Evolutionary conservation across 306 rosid genomes (phyloP).

Genomic region (Styphnolobium japonicum): DNA sequence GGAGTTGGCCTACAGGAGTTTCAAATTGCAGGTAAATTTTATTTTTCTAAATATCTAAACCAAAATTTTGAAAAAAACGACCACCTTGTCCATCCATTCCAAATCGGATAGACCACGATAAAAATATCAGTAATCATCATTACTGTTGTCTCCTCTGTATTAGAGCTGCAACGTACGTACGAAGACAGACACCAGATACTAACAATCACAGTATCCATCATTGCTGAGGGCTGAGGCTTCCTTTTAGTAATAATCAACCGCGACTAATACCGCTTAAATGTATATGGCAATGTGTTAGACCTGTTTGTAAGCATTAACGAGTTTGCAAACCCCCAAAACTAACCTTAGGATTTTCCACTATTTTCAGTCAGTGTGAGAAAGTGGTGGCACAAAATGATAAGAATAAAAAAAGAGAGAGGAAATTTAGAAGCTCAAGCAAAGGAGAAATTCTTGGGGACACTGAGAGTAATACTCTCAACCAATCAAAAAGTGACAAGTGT

Average conservation of each 20-base stretch:
- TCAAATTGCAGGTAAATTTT: background rate
- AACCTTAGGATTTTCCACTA: conserved; percentile 9
- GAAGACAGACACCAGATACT: background rate
- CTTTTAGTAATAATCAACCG: background rate
- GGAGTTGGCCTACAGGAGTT: background rate
- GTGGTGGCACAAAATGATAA: conserved; percentile 41
- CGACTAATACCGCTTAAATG: background rate
- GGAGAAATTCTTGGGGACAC: too few relatives aligned
- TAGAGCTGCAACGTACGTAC: conserved; percentile 1
- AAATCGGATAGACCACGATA: conserved; percentile 19
- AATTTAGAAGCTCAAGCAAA: conserved; percentile 49
- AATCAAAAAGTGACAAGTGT: too few relatives aligned
- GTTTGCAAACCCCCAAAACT: background rate
- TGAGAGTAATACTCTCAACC: too few relatives aligned
- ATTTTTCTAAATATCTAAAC: background rate
- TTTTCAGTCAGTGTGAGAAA: conserved; percentile 35
- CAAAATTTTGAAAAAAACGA: background rate
- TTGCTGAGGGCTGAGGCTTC: background rate
- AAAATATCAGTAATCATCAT: conserved; percentile 12
- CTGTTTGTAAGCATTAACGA: background rate
- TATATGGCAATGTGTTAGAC: background rate
- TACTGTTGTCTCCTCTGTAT: background rate
- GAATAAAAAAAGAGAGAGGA: conserved; percentile 33
- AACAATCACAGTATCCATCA: conserved; percentile 21
- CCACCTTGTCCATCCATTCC: background rate